Conservation (phyloP, 495 filamentous ascomycete genomes). For the Penicillium angulare region DNA sequence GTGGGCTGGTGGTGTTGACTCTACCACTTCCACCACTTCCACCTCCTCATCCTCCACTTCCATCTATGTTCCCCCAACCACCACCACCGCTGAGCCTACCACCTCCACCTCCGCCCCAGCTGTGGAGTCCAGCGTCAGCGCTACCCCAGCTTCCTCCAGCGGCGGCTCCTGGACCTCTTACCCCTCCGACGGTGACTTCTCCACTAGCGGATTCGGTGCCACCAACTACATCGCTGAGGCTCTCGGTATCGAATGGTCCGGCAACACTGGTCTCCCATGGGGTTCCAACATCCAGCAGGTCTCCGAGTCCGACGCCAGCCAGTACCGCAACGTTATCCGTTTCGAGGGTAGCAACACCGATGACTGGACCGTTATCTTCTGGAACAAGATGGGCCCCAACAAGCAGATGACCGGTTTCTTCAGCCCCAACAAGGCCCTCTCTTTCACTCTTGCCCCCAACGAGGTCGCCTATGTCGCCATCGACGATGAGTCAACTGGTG, state of each 20-base stretch:
- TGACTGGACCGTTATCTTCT: constrained; percentile 46
- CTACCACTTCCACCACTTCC: constrained; percentile 23
- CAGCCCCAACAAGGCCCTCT: constrained; percentile 37
- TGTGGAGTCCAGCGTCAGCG: constrained; percentile 9
- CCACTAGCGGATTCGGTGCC: constrained; percentile 31
- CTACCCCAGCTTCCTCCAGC: constrained; percentile 13
- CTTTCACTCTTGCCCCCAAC: constrained; percentile 37
- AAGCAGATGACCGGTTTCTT: constrained; percentile 40
- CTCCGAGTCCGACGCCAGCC: constrained; percentile 27
- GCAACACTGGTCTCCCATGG: constrained; percentile 52
- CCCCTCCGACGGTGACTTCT: constrained; percentile 24
- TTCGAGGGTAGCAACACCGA: constrained; percentile 40
- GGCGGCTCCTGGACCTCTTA: constrained; percentile 25
- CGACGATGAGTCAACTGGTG: constrained; percentile 44
- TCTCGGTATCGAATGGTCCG: constrained; percentile 28
- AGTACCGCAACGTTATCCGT: constrained; percentile 46
- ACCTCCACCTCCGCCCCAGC: constrained; percentile 17
- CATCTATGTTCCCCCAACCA: constrained; percentile 13
- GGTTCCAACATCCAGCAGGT: constrained; percentile 55
- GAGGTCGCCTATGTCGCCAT: constrained; percentile 47
- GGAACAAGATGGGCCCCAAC: constrained; percentile 51
- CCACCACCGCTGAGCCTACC: constrained; percentile 18
- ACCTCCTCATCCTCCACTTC: constrained; percentile 18
- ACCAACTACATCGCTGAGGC: constrained; percentile 18
- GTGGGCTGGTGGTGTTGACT: constrained; percentile 45